phyloP scores from a whole-genome alignment of 148 eudicot genomes.

The Rhododendron henanense region DNA sequence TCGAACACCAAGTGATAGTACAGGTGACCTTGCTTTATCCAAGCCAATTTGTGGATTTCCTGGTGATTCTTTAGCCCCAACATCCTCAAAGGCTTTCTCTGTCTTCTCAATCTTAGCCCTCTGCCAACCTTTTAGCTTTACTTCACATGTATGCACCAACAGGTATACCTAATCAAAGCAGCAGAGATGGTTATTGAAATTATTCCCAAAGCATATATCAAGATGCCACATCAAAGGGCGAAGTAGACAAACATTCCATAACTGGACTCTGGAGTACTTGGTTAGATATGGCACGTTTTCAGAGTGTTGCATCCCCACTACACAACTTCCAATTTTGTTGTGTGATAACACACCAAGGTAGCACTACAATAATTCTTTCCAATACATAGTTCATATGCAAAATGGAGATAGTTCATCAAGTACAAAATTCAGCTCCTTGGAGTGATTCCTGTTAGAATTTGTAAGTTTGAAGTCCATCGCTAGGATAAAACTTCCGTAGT shows the following conservation, averaged over 20 bases:
- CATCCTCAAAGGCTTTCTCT: slow-evolving; percentile 31
- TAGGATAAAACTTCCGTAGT: background rate
- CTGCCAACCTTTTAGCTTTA: slow-evolving; percentile 41
- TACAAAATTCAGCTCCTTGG: background rate
- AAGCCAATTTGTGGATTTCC: slow-evolving; percentile 29
- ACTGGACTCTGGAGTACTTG: background rate
- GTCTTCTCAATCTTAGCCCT: slow-evolving; percentile 29
- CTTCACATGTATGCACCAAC: slow-evolving; percentile 72
- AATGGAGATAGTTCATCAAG: background rate
- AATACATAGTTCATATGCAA: background rate
- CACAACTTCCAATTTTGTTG: background rate
- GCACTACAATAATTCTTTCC: background rate
- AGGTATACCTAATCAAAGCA: slow-evolving; percentile 60
- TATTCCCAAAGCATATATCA: background rate
- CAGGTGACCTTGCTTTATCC: slow-evolving; percentile 26
- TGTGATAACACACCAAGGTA: background rate
- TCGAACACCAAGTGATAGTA: slow-evolving; percentile 24
- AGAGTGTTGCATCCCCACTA: background rate
- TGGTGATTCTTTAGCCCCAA: slow-evolving; percentile 28
- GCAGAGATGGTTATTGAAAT: slow-evolving; percentile 10
- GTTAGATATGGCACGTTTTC: background rate
- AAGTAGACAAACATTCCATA: background rate
- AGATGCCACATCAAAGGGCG: background rate
- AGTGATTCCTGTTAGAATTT: background rate
- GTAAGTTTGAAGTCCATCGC: background rate